Conservation (phyloP, 208 protist genomes). For the Trypanosoma caninum region DNA sequence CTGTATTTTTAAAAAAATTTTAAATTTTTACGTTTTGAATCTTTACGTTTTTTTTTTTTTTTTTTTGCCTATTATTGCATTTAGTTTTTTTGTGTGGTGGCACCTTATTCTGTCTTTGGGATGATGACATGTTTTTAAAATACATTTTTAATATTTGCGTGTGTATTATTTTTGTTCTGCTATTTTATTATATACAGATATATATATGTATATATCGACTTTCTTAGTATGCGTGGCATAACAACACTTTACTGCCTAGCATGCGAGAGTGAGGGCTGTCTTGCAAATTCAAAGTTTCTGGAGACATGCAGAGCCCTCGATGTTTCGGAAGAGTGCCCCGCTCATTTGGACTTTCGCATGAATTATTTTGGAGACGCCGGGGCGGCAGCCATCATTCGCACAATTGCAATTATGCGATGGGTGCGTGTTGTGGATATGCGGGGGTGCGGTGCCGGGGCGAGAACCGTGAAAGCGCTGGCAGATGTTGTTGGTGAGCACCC, state of each 20-base stretch:
- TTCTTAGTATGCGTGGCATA: constrained; percentile 70
- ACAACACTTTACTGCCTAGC: constrained; percentile 55
- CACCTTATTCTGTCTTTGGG: too few species aligned
- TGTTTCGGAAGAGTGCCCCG: constrained; percentile 31
- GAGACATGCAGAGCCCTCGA: constrained; percentile 51
- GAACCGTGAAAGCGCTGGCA: constrained; percentile 27
- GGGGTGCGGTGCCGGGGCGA: constrained; percentile 41
- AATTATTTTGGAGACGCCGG: constrained; percentile 76
- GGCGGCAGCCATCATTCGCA: constrained; percentile 54
- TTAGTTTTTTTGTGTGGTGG: too few species aligned
- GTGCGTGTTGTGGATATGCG: constrained; percentile 44
- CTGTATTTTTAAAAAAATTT: too few species aligned
- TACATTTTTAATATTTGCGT: background rate
- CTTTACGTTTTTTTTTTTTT: too few species aligned
- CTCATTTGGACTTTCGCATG: constrained; percentile 33
- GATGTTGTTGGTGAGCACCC: constrained; percentile 23
- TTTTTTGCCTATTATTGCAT: too few species aligned
- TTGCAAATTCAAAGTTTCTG: constrained; percentile 51
- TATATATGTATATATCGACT: too few species aligned
- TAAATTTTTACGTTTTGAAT: too few species aligned
- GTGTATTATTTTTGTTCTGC: too few species aligned
- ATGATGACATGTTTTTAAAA: too few species aligned
- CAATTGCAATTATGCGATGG: constrained; percentile 63
- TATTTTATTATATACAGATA: too few species aligned
- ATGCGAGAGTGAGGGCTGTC: constrained; percentile 64